Evolutionary conservation across 2,329 filamentous ascomycete species (phyloP).

Genomic region (Claviceps cyperi): DNA sequence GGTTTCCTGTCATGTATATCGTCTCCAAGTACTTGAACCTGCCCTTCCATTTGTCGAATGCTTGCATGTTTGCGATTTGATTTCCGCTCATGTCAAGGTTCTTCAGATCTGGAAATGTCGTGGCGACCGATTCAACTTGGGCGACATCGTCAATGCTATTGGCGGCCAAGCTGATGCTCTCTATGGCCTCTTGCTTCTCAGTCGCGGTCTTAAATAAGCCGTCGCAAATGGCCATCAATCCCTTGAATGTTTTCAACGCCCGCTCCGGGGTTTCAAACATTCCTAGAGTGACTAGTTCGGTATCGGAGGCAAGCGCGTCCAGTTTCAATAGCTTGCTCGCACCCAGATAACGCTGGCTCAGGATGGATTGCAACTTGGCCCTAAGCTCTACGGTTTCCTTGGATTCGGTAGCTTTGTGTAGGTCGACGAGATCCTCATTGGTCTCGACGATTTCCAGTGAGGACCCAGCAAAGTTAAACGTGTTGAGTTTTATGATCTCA

Average conservation of each 20-base stretch:
- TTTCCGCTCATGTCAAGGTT: constrained; percentile 86
- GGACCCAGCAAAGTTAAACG: constrained; percentile 52
- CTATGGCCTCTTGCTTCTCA: constrained; percentile 63
- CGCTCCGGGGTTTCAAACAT: constrained; percentile 59
- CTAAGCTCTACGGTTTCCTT: constrained; percentile 46
- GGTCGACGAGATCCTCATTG: constrained; percentile 23
- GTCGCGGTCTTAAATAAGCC: constrained; percentile 56
- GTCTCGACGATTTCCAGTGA: constrained; percentile 40
- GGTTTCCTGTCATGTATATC: constrained; percentile 64
- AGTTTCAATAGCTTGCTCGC: constrained; percentile 67
- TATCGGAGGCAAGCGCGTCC: constrained; percentile 60
- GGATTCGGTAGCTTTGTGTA: constrained; percentile 30
- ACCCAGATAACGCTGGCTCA: constrained; percentile 60
- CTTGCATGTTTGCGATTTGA: constrained; percentile 52
- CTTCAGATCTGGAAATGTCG: constrained; percentile 70
- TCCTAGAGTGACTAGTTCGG: constrained; percentile 55
- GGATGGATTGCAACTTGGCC: constrained; percentile 52
- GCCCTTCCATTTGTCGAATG: constrained; percentile 61
- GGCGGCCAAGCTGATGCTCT: constrained; percentile 66
- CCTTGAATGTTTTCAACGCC: constrained; percentile 79
- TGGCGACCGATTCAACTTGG: constrained; percentile 59
- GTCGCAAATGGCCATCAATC: constrained; percentile 77
- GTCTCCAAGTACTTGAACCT: constrained; percentile 70
- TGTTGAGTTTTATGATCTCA: constrained; percentile 52
- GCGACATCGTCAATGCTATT: constrained; percentile 64